A percentile compares a stretch with the other conserved stretches of the same genome.
Conservation (phyloP, 352 stramenopile species). For the Globisporangium nunn region DNA sequence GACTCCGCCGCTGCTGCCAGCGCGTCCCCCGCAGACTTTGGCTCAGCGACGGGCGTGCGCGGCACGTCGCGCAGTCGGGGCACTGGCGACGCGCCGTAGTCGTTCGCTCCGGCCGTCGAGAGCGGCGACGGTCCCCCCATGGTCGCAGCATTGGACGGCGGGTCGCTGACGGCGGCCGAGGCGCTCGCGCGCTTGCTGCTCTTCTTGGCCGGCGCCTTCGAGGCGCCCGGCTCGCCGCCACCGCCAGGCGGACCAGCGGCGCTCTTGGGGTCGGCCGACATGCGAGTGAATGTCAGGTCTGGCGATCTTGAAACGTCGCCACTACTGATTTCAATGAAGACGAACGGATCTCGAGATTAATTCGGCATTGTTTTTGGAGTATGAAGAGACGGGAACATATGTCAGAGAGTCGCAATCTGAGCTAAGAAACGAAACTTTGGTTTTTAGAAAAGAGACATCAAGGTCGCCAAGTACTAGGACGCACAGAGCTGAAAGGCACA, state of each 20-base stretch:
- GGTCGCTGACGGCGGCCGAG: conserved; percentile 7
- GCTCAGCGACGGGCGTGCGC: conserved; percentile 38
- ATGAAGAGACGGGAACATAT: no score
- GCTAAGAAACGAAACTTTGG: no score
- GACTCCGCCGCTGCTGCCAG: conserved; percentile 1
- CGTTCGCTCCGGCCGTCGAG: conserved; percentile 6
- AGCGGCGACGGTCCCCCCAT: conserved; percentile 8
- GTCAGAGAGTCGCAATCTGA: no score
- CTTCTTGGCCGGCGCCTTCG: conserved; percentile 32
- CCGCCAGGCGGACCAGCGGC: neutral
- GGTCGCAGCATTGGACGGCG: conserved; percentile 1
- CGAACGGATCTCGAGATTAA: no score
- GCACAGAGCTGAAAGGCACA: no score
- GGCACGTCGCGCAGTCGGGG: conserved; percentile 21
- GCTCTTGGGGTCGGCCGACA: conserved; percentile 23
- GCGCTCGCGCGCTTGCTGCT: conserved; percentile 10
- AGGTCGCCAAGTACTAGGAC: no score
- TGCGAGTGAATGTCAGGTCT: neutral
- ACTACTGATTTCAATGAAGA: no score
- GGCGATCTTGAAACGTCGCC: no score
- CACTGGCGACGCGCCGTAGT: conserved; percentile 12
- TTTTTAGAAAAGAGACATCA: no score
- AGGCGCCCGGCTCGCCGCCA: conserved; percentile 5
- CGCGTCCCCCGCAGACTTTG: conserved; percentile 17
- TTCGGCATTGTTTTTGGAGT: no score